These are phyloP conservation scores for Pleurotus salmoneostramineus DNA, from an alignment of 768 basidiomycete genomes.

Conservation along the genomic window DNA sequence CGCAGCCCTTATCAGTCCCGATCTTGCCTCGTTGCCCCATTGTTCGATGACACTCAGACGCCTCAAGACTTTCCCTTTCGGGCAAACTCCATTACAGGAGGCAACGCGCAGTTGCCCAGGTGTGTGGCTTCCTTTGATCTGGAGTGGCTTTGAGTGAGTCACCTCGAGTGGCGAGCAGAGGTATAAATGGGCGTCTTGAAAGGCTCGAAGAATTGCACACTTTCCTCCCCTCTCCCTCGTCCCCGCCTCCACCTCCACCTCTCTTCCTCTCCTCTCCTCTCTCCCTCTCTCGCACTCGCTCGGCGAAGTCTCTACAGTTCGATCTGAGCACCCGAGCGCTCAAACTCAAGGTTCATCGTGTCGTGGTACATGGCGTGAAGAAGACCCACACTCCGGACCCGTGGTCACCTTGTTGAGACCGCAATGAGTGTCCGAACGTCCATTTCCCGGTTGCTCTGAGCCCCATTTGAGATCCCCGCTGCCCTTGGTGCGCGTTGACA, in stretches of 20 bases:
- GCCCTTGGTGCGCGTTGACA: no score
- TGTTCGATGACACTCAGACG: neutral
- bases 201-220: neutral
- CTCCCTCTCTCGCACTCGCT: neutral
- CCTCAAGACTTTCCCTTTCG: neutral
- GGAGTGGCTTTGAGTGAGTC: neutral
- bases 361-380: no score
- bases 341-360: neutral
- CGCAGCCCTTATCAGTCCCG: neutral
- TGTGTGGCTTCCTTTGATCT: no score
- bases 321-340: neutral
- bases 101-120: neutral
- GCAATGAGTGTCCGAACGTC: no score
- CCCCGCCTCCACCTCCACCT: neutral
- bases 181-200: neutral
- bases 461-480: no score
- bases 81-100: neutral
- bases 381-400: no score
- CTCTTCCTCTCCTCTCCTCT: neutral
- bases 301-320: neutral
- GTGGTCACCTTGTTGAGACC: no score
- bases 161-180: neutral
- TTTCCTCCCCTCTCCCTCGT: neutral
- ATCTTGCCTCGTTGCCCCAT: neutral
- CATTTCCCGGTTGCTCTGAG: no score